Evolutionary conservation across 23 red algal genomes (phyloP).

Genomic region (Gracilaria domingensis): DNA sequence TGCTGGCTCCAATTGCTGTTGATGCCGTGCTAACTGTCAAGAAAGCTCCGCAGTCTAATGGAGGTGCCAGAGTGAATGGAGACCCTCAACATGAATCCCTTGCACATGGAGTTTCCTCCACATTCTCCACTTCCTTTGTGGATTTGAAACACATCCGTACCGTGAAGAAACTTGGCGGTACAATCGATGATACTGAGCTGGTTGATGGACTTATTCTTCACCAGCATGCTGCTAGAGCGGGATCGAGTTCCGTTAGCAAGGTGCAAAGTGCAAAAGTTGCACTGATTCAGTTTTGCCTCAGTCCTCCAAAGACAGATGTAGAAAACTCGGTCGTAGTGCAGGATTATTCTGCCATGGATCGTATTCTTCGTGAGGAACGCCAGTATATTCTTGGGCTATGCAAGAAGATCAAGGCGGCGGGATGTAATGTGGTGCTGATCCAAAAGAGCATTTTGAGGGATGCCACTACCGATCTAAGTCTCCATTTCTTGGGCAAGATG

Average conservation of each 20-base stretch:
- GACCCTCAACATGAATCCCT: background rate
- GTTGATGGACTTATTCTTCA: conserved; percentile 88
- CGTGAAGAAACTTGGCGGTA: conserved; percentile 96
- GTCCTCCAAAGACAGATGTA: conserved; percentile 96
- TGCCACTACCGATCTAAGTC: conserved; percentile 92
- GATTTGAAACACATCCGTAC: conserved; percentile 95
- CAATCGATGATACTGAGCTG: conserved; percentile 91
- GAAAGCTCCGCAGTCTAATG: conserved; percentile 10
- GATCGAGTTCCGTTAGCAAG: conserved; percentile 74
- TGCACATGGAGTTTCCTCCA: conserved; percentile 35
- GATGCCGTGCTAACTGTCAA: conserved; percentile 91
- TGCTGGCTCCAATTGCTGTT: conserved; percentile 97
- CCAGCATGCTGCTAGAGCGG: conserved; percentile 74
- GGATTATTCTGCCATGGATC: conserved; percentile 98
- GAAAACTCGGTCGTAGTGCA: conserved; percentile 98
- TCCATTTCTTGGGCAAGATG: conserved; percentile 98
- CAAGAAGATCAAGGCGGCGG: conserved; percentile 97
- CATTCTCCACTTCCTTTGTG: conserved; percentile 59
- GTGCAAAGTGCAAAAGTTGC: conserved; percentile 92
- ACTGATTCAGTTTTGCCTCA: conserved; percentile 94
- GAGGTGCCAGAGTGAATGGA: conserved; percentile 21
- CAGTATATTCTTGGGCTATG: conserved; percentile 89
- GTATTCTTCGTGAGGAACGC: conserved; percentile 94
- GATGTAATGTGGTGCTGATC: conserved; percentile 96
- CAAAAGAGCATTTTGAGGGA: conserved; percentile 99